Percentiles rank a stretch among this genome's conserved stretches.
Conservation (phyloP, 495 filamentous ascomycete species). For the Bombardia bombarda region DNA sequence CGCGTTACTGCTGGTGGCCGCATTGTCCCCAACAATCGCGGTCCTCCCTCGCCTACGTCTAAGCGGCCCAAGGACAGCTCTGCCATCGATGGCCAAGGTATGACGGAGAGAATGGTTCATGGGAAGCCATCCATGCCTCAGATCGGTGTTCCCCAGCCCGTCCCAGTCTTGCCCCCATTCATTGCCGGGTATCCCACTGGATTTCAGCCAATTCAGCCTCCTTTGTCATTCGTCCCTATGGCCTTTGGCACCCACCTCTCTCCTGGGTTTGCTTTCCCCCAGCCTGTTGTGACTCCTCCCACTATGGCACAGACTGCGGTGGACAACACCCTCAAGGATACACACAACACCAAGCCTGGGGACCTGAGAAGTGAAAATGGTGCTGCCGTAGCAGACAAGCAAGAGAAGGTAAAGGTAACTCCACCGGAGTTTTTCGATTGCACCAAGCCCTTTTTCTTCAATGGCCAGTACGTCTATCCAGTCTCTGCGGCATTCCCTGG, state of each 20-base stretch:
- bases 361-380: conserved; percentile 18
- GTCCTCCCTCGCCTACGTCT: conserved; percentile 32
- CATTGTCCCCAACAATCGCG: conserved; percentile 50
- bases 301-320: conserved; percentile 1
- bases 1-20: conserved; percentile 47
- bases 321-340: conserved; percentile 14
- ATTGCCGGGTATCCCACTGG: conserved; percentile 19
- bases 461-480: conserved; percentile 42
- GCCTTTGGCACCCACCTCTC: conserved; percentile 18
- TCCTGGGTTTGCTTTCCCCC: conserved; percentile 15
- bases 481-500: conserved; percentile 15
- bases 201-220: conserved; percentile 20
- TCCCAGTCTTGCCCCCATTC: conserved; percentile 15
- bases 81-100: conserved; percentile 8
- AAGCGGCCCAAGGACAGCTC: conserved; percentile 31
- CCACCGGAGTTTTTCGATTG: conserved; percentile 38
- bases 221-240: conserved; percentile 23
- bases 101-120: conserved; percentile 9
- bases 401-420: conserved; percentile 31
- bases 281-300: conserved; percentile 6
- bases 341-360: conserved; percentile 16
- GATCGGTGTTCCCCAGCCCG: conserved; percentile 8
- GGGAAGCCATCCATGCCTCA: conserved; percentile 10
- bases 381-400: conserved; percentile 23
- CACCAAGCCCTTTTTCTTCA: conserved; percentile 37